Evolutionary conservation across 2,329 filamentous ascomycete genomes (phyloP).

Genomic region (Bipolaris sorokiniana): DNA sequence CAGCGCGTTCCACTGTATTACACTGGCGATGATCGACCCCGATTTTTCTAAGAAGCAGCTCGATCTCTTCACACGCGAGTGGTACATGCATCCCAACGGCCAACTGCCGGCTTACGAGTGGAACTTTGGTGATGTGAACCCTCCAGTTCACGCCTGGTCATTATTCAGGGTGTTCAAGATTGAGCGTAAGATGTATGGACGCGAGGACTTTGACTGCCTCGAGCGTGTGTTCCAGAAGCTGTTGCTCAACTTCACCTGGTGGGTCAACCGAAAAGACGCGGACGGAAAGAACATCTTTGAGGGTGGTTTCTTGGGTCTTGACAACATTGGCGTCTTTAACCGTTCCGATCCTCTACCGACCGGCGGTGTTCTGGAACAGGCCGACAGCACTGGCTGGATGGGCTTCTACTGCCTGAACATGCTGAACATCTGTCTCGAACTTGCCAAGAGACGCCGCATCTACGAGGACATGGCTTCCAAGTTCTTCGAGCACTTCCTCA

Average conservation of each 20-base stretch:
- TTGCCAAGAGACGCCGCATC: constrained; percentile 91
- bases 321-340: constrained; percentile 98
- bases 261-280: constrained; percentile 94
- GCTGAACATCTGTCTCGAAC: constrained; percentile 94
- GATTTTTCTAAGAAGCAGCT: constrained; percentile 98
- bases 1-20: constrained; percentile 95
- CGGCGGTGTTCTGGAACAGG: constrained; percentile 91
- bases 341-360: constrained; percentile 93
- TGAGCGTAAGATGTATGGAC: constrained; percentile 94
- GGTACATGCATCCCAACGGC: constrained; percentile 98
- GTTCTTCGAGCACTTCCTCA: constrained; percentile 98
- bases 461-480: constrained; percentile 98
- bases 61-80: constrained; percentile 93
- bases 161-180: constrained; percentile 98
- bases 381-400: constrained; percentile 99
- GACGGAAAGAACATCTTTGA: constrained; percentile 98
- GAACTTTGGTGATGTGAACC: constrained; percentile 98
- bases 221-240: constrained; percentile 97
- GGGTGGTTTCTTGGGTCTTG: constrained; percentile 90
- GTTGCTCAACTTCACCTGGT: constrained; percentile 97
- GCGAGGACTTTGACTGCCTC: constrained; percentile 92
- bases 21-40: constrained; percentile 94
- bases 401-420: constrained; percentile 96
- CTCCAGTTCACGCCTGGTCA: constrained; percentile 94
- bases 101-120: constrained; percentile 93